phyloP scores from a whole-genome alignment of 2,329 filamentous ascomycete genomes.

The Orbilia oligospora region DNA sequence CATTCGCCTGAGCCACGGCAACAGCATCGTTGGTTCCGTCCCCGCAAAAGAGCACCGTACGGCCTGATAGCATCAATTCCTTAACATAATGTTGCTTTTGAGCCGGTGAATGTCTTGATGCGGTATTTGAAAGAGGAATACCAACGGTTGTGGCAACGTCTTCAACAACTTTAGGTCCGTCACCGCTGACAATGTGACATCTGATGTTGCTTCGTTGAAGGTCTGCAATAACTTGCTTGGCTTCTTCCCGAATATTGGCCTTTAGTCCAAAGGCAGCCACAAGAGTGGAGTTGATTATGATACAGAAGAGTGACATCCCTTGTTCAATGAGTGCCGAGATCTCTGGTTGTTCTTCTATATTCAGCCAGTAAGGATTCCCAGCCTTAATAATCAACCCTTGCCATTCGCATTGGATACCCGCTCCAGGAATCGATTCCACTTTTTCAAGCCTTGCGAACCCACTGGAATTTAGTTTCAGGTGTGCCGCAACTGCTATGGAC shows the following conservation, averaged over 20 bases:
- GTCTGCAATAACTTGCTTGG: conserved; percentile 68
- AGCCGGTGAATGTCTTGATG: conserved; percentile 70
- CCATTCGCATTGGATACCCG: conserved; percentile 61
- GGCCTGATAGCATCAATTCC: conserved; percentile 63
- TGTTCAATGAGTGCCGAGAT: conserved; percentile 13
- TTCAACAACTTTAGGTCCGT: conserved; percentile 70
- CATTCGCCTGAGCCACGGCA: conserved; percentile 78
- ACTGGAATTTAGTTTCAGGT: conserved; percentile 66
- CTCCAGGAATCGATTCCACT: conserved; percentile 68
- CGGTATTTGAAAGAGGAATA: conserved; percentile 67
- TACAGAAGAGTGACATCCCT: conserved; percentile 68
- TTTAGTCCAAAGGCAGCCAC: conserved; percentile 71
- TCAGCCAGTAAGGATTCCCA: conserved; percentile 56
- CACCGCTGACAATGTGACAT: conserved; percentile 74
- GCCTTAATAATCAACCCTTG: conserved; percentile 29
- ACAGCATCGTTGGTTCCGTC: conserved; percentile 85
- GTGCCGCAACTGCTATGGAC: conserved; percentile 69
- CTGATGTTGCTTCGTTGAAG: conserved; percentile 70
- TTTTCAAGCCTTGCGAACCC: conserved; percentile 50
- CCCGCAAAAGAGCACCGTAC: conserved; percentile 77
- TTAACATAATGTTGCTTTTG: conserved; percentile 73
- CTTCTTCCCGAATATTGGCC: conserved; percentile 69
- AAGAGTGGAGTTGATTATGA: conserved; percentile 68
- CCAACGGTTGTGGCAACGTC: conserved; percentile 69
- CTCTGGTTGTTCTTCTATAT: conserved; percentile 27